Conservation (phyloP, 2,329 filamentous ascomycete genomes). For the Xylariaceae sp. region DNA sequence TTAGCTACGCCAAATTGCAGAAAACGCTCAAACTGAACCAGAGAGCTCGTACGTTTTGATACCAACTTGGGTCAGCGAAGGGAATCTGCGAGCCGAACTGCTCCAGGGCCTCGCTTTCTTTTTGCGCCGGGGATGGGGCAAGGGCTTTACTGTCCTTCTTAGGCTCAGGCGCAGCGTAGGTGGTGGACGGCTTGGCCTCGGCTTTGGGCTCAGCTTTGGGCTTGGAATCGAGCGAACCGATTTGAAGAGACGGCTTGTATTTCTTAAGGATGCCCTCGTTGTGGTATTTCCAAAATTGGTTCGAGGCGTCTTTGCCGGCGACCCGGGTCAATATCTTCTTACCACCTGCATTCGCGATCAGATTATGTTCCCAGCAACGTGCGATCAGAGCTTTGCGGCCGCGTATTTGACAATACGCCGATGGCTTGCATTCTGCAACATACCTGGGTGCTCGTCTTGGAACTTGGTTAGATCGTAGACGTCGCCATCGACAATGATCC, state of each 20-base stretch:
- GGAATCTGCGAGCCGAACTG: constrained; percentile 86
- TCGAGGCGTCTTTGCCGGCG: constrained; percentile 69
- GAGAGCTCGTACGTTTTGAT: constrained; percentile 74
- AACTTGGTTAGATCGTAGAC: constrained; percentile 95
- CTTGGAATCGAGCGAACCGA: constrained; percentile 90
- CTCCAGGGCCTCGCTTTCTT: constrained; percentile 77
- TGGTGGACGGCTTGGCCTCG: constrained; percentile 59
- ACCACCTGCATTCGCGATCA: constrained; percentile 51
- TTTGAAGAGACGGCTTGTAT: constrained; percentile 76
- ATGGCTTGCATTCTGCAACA: constrained; percentile 33
- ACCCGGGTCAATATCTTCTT: constrained; percentile 70
- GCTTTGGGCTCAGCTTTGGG: constrained; percentile 64
- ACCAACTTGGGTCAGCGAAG: constrained; percentile 92
- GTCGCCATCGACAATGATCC: constrained; percentile 91
- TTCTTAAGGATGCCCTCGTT: constrained; percentile 89
- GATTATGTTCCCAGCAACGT: neutral
- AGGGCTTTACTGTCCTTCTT: constrained; percentile 46
- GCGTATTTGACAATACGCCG: no score
- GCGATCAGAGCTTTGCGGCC: neutral
- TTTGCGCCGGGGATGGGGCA: constrained; percentile 43
- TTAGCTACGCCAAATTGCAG: constrained; percentile 13
- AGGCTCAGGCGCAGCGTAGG: constrained; percentile 46
- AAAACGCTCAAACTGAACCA: neutral
- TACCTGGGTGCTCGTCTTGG: constrained; percentile 83
- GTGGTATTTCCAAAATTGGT: constrained; percentile 77